Base-by-base conservation (phyloP, 495 filamentous ascomycete species). In the Penicillium angulare region DNA sequence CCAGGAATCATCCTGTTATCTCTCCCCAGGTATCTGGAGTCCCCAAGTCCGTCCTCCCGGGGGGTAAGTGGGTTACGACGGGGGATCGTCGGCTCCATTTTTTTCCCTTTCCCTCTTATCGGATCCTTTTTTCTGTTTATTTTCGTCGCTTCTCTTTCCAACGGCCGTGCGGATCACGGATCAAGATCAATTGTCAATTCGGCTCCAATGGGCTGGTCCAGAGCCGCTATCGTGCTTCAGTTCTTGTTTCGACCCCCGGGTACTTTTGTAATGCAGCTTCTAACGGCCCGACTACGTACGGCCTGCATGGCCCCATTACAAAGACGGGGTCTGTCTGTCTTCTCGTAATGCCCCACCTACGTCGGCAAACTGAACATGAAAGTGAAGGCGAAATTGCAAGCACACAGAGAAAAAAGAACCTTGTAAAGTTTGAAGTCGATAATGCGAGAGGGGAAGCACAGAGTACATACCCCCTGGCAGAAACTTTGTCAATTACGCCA, bases 241-340 rank as follows among this genome's bases (percentile, higher is more conserved):
- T 31, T 7, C 27, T 31, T 31, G 2, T 31, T n/a, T n/a, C n/a
- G n/a, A n/a, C n/a, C n/a, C n/a, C n/a, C 21, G 33, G 31, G 20
- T 4, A 22, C 46, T 36, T 21, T 4, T 9, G 18, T 5, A 17
- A 49, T 41, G 54, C 45, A 43, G 34, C 24, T 50, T 24, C 22
- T 50, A 50, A 50, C 55, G 46, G 50, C 29, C 36, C 27, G 36
- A 31, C 51, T 16, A 1, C 2, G 7, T 47, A 13, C 16, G n/a
- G 24, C 13, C 34, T 58, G 55, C 55, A 53, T 53, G 55, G 53
- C 42, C 43, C 44, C 49, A 49, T 41, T 50, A n/a, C n/a, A n/a
- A n/a, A n/a, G n/a, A n/a, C n/a, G n/a, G n/a, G n/a, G n/a, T n/a
- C n/a, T n/a, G n/a, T n/a, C n/a, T n/a, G n/a, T n/a, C n/a, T n/a